phyloP scores from a whole-genome alignment of 257 asterid species.

The Fraxinus pennsylvanica region DNA sequence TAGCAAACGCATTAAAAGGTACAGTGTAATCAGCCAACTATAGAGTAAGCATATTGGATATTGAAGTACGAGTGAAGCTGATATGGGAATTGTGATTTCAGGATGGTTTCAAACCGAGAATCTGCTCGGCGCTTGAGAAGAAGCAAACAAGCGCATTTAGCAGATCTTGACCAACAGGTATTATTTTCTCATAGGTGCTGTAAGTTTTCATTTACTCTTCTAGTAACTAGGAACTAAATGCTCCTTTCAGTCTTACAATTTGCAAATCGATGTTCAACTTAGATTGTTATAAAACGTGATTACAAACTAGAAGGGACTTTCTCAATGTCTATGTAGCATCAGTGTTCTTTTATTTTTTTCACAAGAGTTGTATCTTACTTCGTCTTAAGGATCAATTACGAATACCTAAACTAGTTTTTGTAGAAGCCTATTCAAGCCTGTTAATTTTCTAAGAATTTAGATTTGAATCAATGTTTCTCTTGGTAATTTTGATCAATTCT shows the following conservation, averaged over 20 bases:
- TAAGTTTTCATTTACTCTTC: too few relatives aligned
- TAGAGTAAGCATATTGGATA: slow-evolving; percentile 19
- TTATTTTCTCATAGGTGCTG: neutral
- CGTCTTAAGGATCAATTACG: too few relatives aligned
- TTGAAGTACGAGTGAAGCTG: slow-evolving; percentile 24
- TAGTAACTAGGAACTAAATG: neutral
- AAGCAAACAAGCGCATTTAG: slow-evolving; percentile 77
- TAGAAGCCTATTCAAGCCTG: too few relatives aligned
- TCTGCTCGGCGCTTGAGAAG: slow-evolving; percentile 84
- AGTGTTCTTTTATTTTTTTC: too few relatives aligned
- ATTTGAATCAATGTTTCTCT: too few relatives aligned
- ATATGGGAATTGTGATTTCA: slow-evolving; percentile 24
- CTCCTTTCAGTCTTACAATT: neutral
- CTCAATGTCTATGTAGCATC: too few relatives aligned
- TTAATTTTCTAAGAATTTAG: too few relatives aligned
- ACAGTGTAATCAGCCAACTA: slow-evolving; percentile 29
- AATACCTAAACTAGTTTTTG: too few relatives aligned
- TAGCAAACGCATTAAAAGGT: slow-evolving; percentile 67
- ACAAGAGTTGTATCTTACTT: too few relatives aligned
- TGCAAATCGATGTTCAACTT: neutral
- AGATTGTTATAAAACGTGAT: too few relatives aligned
- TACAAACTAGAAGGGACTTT: too few relatives aligned
- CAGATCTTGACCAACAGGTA: slow-evolving; percentile 83
- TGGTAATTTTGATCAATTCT: too few relatives aligned
- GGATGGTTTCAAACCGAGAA: slow-evolving; percentile 87